A percentile compares a stretch with the other conserved stretches of the same genome.
Evolutionary conservation across 148 eudicot genomes (phyloP).

Genomic region (Spergularia bocconei): DNA sequence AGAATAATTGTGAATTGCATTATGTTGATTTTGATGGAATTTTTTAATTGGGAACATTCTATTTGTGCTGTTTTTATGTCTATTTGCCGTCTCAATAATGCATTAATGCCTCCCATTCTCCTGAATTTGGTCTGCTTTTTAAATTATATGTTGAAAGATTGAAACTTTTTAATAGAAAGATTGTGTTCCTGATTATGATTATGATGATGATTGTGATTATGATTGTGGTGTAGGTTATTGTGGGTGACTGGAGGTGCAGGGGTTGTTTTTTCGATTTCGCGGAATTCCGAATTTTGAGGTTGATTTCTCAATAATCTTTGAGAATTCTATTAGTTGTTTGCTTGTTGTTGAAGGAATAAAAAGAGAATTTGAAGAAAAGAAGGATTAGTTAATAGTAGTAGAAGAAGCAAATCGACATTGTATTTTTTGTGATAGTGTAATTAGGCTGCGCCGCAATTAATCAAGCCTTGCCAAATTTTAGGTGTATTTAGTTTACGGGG

Average conservation of each 20-base stretch:
- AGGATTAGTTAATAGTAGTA: no score
- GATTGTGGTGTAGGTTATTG: conserved; percentile 19
- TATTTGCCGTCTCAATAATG: not conserved
- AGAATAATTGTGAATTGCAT: not conserved
- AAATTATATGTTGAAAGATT: conserved; percentile 15
- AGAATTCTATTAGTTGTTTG: conserved; percentile 1
- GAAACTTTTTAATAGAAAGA: not conserved
- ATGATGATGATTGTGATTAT: no score
- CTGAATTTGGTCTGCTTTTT: not conserved
- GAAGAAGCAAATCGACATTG: not conserved
- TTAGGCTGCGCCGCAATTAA: not conserved
- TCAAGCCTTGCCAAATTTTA: conserved; percentile 1
- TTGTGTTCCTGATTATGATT: conserved; percentile 2
- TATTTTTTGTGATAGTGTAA: not conserved
- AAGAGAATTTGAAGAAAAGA: no score
- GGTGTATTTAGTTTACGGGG: not conserved
- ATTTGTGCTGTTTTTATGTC: not conserved
- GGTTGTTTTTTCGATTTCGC: conserved; percentile 8
- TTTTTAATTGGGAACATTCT: not conserved
- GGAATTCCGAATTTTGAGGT: conserved; percentile 5
- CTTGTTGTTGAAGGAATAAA: not conserved
- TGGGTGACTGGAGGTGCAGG: conserved; percentile 31
- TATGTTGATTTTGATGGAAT: not conserved
- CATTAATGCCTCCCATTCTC: no score
- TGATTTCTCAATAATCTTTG: conserved; percentile 4